Evolutionary conservation across 2,329 filamentous ascomycete species (phyloP).

Genomic region (Sporothrix humicola): DNA sequence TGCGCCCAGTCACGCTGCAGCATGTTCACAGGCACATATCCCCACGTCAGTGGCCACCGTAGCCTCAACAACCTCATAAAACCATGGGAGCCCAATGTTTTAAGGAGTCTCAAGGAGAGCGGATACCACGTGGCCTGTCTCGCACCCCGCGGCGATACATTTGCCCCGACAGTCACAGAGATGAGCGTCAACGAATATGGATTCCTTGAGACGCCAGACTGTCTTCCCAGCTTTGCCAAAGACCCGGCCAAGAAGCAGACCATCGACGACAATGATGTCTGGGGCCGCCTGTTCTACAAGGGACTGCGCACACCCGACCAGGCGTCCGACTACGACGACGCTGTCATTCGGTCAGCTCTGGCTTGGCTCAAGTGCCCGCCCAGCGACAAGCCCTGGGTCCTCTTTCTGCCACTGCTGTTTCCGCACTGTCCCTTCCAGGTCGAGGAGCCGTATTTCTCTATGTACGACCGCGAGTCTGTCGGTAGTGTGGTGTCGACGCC

Average conservation of each 20-base stretch:
- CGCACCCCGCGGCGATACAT: conserved; percentile 50
- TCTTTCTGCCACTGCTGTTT: conserved; percentile 53
- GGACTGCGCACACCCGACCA: conserved; percentile 48
- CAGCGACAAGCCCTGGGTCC: conserved; percentile 49
- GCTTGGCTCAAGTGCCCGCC: conserved; percentile 53
- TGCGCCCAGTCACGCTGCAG: conserved; percentile 55
- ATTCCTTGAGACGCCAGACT: conserved; percentile 49
- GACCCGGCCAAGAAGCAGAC: conserved; percentile 36
- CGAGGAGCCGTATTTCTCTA: conserved; percentile 55
- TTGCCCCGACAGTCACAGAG: conserved; percentile 52
- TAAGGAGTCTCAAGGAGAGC: conserved; percentile 50
- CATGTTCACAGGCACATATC: conserved; percentile 56
- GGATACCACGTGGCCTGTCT: conserved; percentile 57
- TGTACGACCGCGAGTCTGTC: conserved; percentile 48
- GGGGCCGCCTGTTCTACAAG: conserved; percentile 50
- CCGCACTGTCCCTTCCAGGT: conserved; percentile 56
- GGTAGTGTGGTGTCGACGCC: conserved; percentile 38
- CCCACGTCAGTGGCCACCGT: conserved; percentile 54
- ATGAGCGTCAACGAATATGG: conserved; percentile 54
- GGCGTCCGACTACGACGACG: conserved; percentile 54
- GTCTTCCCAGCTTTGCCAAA: conserved; percentile 43
- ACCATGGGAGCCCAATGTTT: conserved; percentile 56
- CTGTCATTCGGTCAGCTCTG: conserved; percentile 49
- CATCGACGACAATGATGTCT: conserved; percentile 37
- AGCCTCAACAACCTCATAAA: conserved; percentile 55